Evolutionary conservation across 2,329 filamentous ascomycete species (phyloP).

Genomic region (Dactylellina haptotyla): DNA sequence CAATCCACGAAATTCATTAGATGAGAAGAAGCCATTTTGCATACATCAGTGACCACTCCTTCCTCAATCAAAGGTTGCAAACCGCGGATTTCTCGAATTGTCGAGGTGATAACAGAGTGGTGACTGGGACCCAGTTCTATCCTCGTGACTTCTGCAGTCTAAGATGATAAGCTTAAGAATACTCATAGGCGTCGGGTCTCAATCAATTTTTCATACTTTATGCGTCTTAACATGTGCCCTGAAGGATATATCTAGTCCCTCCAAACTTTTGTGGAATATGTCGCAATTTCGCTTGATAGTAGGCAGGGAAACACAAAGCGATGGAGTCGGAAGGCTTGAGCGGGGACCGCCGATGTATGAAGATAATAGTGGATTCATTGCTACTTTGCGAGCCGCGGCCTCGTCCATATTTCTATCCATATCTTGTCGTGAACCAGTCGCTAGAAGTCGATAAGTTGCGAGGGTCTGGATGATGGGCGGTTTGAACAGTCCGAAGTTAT

Average conservation of each 20-base stretch:
- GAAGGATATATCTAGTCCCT: slow-evolving; percentile 72
- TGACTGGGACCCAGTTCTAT: slow-evolving; percentile 73
- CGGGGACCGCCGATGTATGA: slow-evolving; percentile 71
- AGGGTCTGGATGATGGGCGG: too few species aligned
- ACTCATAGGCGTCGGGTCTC: not conserved
- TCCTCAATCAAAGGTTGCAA: slow-evolving; percentile 71
- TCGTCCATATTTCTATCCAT: slow-evolving; percentile 30
- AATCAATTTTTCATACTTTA: slow-evolving; percentile 67
- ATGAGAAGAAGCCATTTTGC: not conserved
- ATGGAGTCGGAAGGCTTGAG: slow-evolving; percentile 71
- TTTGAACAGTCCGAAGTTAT: too few species aligned
- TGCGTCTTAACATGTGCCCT: slow-evolving; percentile 85
- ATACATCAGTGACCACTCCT: slow-evolving; percentile 69
- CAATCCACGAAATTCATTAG: too few species aligned
- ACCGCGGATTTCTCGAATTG: slow-evolving; percentile 77
- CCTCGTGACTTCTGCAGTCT: slow-evolving; percentile 74
- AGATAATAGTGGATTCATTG: slow-evolving; percentile 57
- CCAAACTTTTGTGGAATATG: slow-evolving; percentile 74
- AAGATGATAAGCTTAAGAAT: slow-evolving; percentile 56
- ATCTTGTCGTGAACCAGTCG: too few species aligned
- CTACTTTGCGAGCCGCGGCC: slow-evolving; percentile 32
- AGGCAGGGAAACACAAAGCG: slow-evolving; percentile 74
- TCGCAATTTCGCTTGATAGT: slow-evolving; percentile 75
- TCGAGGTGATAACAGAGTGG: slow-evolving; percentile 76
- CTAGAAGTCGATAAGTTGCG: too few species aligned